These are phyloP conservation scores for Wolfiporia cocos DNA, from an alignment of 1,284 basidiomycete species.

Conservation along the genomic window DNA sequence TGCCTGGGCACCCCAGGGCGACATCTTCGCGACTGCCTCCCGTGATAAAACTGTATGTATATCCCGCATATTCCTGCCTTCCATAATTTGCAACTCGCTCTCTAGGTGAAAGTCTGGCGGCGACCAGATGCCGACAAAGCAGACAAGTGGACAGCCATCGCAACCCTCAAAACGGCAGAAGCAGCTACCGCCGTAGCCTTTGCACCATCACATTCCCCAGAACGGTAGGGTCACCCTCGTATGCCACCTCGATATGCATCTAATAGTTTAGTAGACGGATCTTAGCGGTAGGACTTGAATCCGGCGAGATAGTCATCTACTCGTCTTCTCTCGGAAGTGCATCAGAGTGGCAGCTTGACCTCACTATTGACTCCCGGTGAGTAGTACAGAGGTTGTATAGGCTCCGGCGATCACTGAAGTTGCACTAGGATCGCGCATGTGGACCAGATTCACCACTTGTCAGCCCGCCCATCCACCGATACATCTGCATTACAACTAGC, in stretches of 20 bases:
- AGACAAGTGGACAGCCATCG: constrained; percentile 42
- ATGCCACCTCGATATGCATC: background rate
- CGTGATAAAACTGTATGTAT: constrained; percentile 87
- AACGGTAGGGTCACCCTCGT: constrained; percentile 30
- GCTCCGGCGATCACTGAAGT: too few relatives aligned
- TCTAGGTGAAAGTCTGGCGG: constrained; percentile 72
- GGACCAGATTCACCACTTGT: constrained; percentile 62
- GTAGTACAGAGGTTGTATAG: too few relatives aligned
- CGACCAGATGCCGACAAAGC: constrained; percentile 22
- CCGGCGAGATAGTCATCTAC: constrained; percentile 59
- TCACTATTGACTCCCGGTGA: constrained; percentile 44
- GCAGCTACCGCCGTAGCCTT: constrained; percentile 73
- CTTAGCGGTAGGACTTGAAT: constrained; percentile 70
- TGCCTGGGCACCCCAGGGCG: constrained; percentile 70
- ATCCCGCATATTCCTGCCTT: background rate
- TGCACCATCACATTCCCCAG: constrained; percentile 30
- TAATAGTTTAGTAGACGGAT: constrained; percentile 35
- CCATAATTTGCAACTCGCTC: background rate
- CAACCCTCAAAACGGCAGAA: constrained; percentile 54
- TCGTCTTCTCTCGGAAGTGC: constrained; percentile 26
- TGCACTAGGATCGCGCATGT: constrained; percentile 60
- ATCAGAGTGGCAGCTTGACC: constrained; percentile 42
- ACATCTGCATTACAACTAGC: constrained; percentile 32
- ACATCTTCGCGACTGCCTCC: constrained; percentile 88
- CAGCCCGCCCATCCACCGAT: constrained; percentile 48